A percentile compares a stretch with the other conserved stretches of the same genome.
Evolutionary conservation across 2,329 filamentous ascomycete genomes (phyloP).

Genomic region (Epicoccum sorghinum): DNA sequence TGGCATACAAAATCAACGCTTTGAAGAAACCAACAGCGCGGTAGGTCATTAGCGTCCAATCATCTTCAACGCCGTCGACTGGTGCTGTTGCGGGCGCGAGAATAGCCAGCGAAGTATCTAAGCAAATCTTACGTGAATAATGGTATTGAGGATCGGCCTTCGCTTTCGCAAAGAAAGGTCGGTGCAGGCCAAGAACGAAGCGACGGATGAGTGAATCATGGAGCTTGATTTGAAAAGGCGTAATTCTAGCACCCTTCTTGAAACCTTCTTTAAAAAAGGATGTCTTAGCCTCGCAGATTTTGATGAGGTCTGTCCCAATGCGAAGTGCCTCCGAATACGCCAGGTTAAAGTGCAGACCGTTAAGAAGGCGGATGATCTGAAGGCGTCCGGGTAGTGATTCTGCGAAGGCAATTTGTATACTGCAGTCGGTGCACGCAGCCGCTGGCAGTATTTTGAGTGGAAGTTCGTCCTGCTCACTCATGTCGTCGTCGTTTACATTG

Average conservation of each 20-base stretch:
- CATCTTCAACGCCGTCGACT: slow-evolving; percentile 21
- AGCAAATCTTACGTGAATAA: slow-evolving; percentile 56
- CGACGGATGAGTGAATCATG: slow-evolving; percentile 60
- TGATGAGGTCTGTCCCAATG: slow-evolving; percentile 35
- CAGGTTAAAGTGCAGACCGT: slow-evolving; percentile 37
- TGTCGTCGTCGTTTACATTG: slow-evolving; percentile 51
- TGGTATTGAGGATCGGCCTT: slow-evolving; percentile 55
- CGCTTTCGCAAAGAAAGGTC: slow-evolving; percentile 54
- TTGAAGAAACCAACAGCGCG: slow-evolving; percentile 34
- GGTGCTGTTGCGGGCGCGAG: slow-evolving; percentile 21
- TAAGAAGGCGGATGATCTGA: slow-evolving; percentile 42
- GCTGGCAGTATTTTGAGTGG: slow-evolving; percentile 29
- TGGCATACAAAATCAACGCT: slow-evolving; percentile 29
- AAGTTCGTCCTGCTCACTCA: slow-evolving; percentile 34
- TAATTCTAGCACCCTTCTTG: slow-evolving; percentile 6
- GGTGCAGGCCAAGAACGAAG: slow-evolving; percentile 62
- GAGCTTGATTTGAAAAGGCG: slow-evolving; percentile 56
- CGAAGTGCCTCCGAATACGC: slow-evolving; percentile 39
- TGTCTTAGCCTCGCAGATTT: slow-evolving; percentile 27
- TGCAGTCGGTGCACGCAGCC: slow-evolving; percentile 43
- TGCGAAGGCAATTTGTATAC: slow-evolving; percentile 44
- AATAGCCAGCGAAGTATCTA: slow-evolving; percentile 47
- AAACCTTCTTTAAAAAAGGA: slow-evolving; percentile 24
- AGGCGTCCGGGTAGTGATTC: slow-evolving; percentile 47
- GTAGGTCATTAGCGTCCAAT: slow-evolving; percentile 29